Percentiles rank a stretch among this genome's conserved stretches.
Conservation (phyloP, 1,139 yeast species). For the Nakaseomyces glabratus region DNA sequence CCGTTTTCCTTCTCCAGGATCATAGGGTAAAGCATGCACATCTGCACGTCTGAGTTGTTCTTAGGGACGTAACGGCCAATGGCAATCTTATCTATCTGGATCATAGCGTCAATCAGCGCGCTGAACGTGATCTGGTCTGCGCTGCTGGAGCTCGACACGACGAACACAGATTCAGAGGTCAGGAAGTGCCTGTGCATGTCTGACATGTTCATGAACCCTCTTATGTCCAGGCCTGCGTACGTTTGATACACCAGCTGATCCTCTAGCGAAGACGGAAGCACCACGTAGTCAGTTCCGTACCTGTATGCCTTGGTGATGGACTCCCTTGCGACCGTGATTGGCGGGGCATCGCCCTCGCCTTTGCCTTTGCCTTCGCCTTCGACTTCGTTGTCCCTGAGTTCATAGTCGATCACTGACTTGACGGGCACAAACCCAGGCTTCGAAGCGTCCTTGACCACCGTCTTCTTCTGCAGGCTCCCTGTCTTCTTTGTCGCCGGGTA, state of each 20-base stretch:
- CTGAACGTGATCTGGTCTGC: slow-evolving; percentile 41
- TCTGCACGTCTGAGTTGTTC: slow-evolving; percentile 40
- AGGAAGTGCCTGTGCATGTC: slow-evolving; percentile 51
- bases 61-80: slow-evolving; percentile 55
- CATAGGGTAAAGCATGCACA: slow-evolving; percentile 52
- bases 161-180: slow-evolving; percentile 49
- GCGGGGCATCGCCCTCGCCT: slow-evolving; percentile 22
- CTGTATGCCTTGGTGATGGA: slow-evolving; percentile 46
- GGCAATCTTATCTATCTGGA: slow-evolving; percentile 42
- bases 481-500: slow-evolving; percentile 55
- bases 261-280: slow-evolving; percentile 40
- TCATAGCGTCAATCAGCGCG: slow-evolving; percentile 48
- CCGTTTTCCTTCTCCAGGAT: slow-evolving; percentile 23
- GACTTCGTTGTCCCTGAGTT: too few species aligned
- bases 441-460: slow-evolving; percentile 20
- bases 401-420: slow-evolving; percentile 27
- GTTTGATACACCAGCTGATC: slow-evolving; percentile 37
- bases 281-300: slow-evolving; percentile 57
- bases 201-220: slow-evolving; percentile 46
- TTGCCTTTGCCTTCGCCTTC: slow-evolving; percentile 24
- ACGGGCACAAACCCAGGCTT: slow-evolving; percentile 23
- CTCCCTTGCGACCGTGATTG: slow-evolving; percentile 28
- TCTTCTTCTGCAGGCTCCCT: slow-evolving; percentile 32
- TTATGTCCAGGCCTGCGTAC: slow-evolving; percentile 47
- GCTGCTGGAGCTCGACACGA: slow-evolving; percentile 38